A percentile compares a stretch with the other conserved stretches of the same genome.
These are phyloP conservation scores for Sindora glabra DNA, from an alignment of 306 rosid species.

Conservation along the genomic window DNA sequence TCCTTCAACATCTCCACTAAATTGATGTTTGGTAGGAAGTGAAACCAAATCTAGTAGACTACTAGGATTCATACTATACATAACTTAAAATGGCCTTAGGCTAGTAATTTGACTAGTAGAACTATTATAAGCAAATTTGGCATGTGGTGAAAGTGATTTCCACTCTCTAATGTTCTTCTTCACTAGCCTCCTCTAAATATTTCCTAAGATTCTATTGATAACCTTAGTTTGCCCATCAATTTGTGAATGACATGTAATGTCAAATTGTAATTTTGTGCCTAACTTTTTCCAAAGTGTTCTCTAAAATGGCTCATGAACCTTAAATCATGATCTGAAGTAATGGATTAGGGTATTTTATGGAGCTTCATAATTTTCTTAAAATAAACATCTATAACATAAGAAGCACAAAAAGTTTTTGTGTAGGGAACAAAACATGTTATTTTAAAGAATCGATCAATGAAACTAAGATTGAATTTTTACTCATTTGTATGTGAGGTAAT, in stretches of 20 bases:
- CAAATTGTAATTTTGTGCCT: background rate
- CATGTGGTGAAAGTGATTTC: background rate
- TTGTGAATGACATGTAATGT: background rate
- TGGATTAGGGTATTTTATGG: background rate
- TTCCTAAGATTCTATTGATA: background rate
- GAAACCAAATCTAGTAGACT: background rate
- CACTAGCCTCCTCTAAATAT: background rate
- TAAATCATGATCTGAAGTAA: background rate
- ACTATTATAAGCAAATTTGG: background rate
- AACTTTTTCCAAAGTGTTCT: background rate
- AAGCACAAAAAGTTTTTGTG: background rate
- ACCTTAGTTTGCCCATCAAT: background rate
- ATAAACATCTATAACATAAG: background rate
- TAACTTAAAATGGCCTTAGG: background rate
- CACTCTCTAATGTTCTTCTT: background rate
- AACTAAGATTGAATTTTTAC: too few relatives aligned
- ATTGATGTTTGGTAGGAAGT: too few relatives aligned
- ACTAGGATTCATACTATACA: background rate
- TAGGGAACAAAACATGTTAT: background rate
- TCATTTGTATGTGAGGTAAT: too few relatives aligned
- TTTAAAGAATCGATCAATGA: background rate
- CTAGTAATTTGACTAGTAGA: background rate
- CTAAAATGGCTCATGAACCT: background rate
- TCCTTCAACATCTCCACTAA: background rate
- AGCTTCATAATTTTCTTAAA: background rate